phyloP scores from a whole-genome alignment of 2,329 filamentous ascomycete genomes.

The Magnaporthiopsis rhizophila region DNA sequence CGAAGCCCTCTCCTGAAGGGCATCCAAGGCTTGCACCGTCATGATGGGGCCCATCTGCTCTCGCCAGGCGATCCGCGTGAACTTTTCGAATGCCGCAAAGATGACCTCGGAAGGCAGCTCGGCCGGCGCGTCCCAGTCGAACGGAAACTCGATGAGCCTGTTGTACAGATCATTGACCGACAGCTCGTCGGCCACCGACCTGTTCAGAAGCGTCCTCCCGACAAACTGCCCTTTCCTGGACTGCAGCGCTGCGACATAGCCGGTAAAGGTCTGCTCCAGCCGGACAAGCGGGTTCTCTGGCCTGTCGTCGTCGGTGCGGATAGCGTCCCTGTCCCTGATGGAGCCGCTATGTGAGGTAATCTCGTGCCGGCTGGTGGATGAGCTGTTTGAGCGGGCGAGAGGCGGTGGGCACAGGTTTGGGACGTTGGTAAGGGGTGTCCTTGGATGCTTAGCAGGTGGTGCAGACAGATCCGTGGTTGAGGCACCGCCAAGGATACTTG shows the following conservation, averaged over 20 bases:
- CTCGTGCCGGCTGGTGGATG: slow-evolving; percentile 40
- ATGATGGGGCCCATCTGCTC: slow-evolving; percentile 83
- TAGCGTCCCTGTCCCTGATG: slow-evolving; percentile 37
- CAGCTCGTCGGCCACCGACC: slow-evolving; percentile 65
- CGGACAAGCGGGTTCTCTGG: slow-evolving; percentile 61
- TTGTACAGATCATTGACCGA: slow-evolving; percentile 88
- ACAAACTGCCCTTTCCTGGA: slow-evolving; percentile 82
- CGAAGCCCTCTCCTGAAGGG: slow-evolving; percentile 61
- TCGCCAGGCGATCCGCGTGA: slow-evolving; percentile 78
- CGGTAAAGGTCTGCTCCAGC: slow-evolving; percentile 77
- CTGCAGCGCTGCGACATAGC: slow-evolving; percentile 75
- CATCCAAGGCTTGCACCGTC: slow-evolving; percentile 59
- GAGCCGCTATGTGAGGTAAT: slow-evolving; percentile 45
- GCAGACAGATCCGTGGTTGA: slow-evolving; percentile 22
- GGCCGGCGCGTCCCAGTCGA: slow-evolving; percentile 64
- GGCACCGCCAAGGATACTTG: slow-evolving; percentile 64
- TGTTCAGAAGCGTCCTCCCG: slow-evolving; percentile 64
- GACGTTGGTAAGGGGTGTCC: slow-evolving; percentile 26
- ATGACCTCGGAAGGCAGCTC: slow-evolving; percentile 77
- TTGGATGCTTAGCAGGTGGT: slow-evolving; percentile 24
- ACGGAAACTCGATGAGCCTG: slow-evolving; percentile 73
- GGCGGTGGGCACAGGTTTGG: slow-evolving; percentile 31
- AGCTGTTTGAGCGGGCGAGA: slow-evolving; percentile 34
- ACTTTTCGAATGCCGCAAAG: slow-evolving; percentile 91
- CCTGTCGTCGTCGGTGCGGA: slow-evolving; percentile 40